A percentile compares a stretch with the other conserved stretches of the same genome.
These are phyloP conservation scores for Diutina neorugosa DNA, from an alignment of 1,139 yeast genomes.

Conservation along the genomic window DNA sequence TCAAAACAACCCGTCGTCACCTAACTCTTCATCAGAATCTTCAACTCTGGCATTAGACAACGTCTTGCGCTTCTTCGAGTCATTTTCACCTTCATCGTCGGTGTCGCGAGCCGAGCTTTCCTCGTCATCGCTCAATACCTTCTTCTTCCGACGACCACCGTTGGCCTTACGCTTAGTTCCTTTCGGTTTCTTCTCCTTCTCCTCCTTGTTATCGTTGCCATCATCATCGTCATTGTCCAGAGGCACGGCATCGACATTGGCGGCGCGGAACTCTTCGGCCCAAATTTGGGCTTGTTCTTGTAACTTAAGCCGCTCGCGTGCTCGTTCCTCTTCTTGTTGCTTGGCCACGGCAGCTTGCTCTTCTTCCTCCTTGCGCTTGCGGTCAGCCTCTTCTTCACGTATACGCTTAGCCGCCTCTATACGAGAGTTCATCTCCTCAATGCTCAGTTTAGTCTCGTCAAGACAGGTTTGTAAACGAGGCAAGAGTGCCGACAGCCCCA, in stretches of 20 bases:
- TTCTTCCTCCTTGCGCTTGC: constrained; percentile 24
- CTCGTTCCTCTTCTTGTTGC: constrained; percentile 37
- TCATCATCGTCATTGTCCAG: constrained; percentile 25
- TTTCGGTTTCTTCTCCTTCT: constrained; percentile 12
- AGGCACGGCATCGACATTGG: constrained; percentile 16
- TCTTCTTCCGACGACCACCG: neutral
- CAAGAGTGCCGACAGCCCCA: constrained; percentile 69
- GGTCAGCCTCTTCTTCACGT: constrained; percentile 46
- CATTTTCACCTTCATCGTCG: neutral
- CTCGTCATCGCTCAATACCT: neutral
- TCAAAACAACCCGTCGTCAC: neutral
- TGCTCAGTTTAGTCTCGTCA: constrained; percentile 62
- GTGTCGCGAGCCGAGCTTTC: neutral
- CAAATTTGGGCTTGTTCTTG: constrained; percentile 79
- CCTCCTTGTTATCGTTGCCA: constrained; percentile 10
- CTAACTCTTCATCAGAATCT: neutral
- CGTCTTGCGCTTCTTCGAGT: neutral
- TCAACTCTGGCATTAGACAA: neutral
- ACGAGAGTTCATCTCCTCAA: constrained; percentile 43
- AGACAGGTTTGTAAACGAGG: constrained; percentile 60
- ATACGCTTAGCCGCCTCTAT: constrained; percentile 61
- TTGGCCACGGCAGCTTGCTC: constrained; percentile 29
- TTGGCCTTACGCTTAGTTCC: constrained; percentile 3
- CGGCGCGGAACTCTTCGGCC: constrained; percentile 46
- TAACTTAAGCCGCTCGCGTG: constrained; percentile 55